A percentile compares a stretch with the other conserved stretches of the same genome.
Conservation (phyloP, 139 green algal species). For the Micractinium sp. region DNA sequence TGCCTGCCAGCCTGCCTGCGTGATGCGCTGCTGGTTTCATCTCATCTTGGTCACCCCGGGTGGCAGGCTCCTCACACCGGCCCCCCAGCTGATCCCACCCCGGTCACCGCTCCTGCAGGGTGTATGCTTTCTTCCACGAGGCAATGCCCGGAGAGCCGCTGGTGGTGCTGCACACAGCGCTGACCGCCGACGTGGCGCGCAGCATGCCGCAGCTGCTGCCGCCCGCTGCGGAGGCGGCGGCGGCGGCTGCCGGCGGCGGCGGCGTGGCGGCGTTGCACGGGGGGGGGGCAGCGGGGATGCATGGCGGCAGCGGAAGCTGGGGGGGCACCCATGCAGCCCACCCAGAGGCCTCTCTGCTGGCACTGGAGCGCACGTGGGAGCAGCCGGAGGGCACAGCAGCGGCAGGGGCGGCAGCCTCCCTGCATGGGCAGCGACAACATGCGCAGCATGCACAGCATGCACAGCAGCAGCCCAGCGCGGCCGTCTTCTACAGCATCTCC, state of each 20-base stretch:
- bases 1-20: neutral
- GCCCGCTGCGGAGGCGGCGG: neutral
- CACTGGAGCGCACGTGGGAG: constrained; percentile 15
- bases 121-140: constrained; percentile 75
- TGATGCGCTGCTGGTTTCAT: neutral
- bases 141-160: constrained; percentile 74
- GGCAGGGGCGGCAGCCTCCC: neutral
- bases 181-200: constrained; percentile 34
- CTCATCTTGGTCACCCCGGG: too few species aligned
- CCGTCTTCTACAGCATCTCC: constrained; percentile 87
- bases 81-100: too few species aligned
- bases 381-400: neutral
- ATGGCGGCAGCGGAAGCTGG: neutral
- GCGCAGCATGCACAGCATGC: neutral
- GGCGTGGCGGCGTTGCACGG: neutral
- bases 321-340: neutral
- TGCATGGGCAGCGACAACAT: neutral
- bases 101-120: constrained; percentile 15
- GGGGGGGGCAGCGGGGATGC: neutral
- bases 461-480: constrained; percentile 26
- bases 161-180: constrained; percentile 78
- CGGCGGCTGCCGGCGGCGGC: neutral
- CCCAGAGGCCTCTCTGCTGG: neutral
- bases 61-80: too few species aligned
- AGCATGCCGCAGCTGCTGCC: constrained; percentile 15